phyloP scores from a whole-genome alignment of 139 green algal species.

The Medakamo hakoo region DNA sequence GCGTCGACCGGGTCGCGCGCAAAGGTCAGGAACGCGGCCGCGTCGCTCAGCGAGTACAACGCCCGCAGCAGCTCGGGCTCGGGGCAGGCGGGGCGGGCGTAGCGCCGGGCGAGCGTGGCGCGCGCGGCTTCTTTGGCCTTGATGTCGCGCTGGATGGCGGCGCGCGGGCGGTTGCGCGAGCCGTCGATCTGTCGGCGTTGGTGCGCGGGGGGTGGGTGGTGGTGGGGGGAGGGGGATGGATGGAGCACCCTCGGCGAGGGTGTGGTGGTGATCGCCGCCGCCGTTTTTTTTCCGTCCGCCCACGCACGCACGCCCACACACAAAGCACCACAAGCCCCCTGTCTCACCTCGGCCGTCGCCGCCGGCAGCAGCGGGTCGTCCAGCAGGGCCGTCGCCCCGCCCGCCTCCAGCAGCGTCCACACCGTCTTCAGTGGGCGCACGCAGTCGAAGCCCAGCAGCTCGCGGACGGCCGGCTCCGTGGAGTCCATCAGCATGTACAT shows the following conservation, averaged over 20 bases:
- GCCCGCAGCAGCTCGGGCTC: conserved; percentile 63
- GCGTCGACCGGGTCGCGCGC: conserved; percentile 72
- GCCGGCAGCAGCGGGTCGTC: conserved; percentile 51
- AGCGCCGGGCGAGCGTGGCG: conserved; percentile 42
- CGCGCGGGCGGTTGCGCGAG: conserved; percentile 18
- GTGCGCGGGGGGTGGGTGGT: too few relatives aligned
- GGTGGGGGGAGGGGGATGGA: too few relatives aligned
- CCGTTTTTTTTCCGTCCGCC: too few relatives aligned
- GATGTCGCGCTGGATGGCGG: conserved; percentile 64
- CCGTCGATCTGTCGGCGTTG: too few relatives aligned
- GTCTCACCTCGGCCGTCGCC: conserved; percentile 80
- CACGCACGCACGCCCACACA: too few relatives aligned
- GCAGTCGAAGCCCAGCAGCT: conserved; percentile 66
- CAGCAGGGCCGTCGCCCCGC: conserved; percentile 29
- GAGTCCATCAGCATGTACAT: conserved; percentile 72
- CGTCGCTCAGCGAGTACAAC: conserved; percentile 83
- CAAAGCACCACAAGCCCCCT: too few relatives aligned
- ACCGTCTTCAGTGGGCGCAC: conserved; percentile 57
- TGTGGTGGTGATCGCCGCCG: too few relatives aligned
- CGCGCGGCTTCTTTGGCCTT: conserved; percentile 74
- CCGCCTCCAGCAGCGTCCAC: conserved; percentile 52
- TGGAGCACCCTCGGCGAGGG: too few relatives aligned
- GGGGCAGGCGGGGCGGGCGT: conserved; percentile 17
- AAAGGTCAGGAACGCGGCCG: conserved; percentile 85
- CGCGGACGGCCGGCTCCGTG: conserved; percentile 31